Base-by-base conservation (phyloP, 1,139 yeast genomes). In the Magnusiomyces sp. region DNA sequence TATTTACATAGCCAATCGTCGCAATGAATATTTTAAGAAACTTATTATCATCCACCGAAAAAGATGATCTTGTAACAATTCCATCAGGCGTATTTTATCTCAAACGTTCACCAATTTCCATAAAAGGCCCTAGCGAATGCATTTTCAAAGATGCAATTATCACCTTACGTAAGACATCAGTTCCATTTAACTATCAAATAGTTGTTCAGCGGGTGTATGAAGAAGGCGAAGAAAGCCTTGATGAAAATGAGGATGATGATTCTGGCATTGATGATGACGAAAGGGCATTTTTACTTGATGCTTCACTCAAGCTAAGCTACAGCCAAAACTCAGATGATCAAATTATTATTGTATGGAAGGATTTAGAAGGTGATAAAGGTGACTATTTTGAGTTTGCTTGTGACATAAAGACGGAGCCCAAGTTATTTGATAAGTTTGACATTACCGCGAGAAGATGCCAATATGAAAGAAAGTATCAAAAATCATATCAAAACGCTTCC, bases 11-110 rank as follows among this genome's bases (percentile, higher is more conserved):
- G 20, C 19, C 3, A 13, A 37, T 14, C 19, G 17, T 14, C 36
- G 16, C 17, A 36, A 89, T 90, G 97, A 90, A 90, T 67, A 80
- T 90, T 55, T 68, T 90, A 43, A 79, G 81, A 61, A 80, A 80
- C 63, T 74, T 89, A 58, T 73, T 89, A 62, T 81, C 82, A 2
- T 69, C 79, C 5, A 71, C 76, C 16, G 71, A 81, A 40, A 76
- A 80, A 44, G 87, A 82, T 59, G 95, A 83, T 57, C 69, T 87
- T 44, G 80, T 81, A 13, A 74, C 77, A 61, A 75, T 92, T 47
- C 88, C 95, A 1, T 76, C 83, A 1, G 98, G 97, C 6, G 83
- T 81, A 65, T 73, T 92, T 49, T 85, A 75, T 61, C 89, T 81
- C 31, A 72, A 81, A 42, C 97, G 92, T 65, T 33, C 49, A 27